Evolutionary conservation across 148 eudicot genomes (phyloP), one percentile per base, ranked within the genome.

Genomic region (Chenopodium suecicum): DNA sequence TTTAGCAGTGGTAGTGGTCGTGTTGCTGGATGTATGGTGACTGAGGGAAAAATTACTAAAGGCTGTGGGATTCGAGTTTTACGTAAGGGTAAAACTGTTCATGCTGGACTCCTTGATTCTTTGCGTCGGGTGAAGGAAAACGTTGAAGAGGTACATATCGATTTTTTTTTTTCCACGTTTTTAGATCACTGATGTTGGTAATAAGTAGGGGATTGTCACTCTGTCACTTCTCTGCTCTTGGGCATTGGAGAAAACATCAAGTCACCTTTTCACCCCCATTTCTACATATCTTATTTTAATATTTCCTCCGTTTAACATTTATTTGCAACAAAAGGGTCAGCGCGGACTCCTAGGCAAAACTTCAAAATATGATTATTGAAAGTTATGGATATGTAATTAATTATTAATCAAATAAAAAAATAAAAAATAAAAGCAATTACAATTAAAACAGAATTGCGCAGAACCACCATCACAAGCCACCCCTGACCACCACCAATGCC

Each of bases 21-120:
- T 31, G 97, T 92, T 85, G 99, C 99, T n/a, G 99, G 99, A 79
- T 96, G 99, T 85, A 96, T 96, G 97, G 94, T 96, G 78, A 90
- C 85, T 9, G 99, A 96, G 72, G 99, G 99, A 73, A 96, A 96
- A 87, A 75, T 96, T 46, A 89, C 89, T 68, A 90, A 91, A 90
- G 99, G 90, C 54, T 89, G 94, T 83, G 98, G 98, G 68, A 80
- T 96, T 82, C 90, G 91, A 27, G 95, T 92, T 79, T 32, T 88
- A 67, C 90, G 99, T 66, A 92, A 90, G 54, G 87, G 97, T 8
- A 94, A 87, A 86, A 85, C 89, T 19, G 91, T 94, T 37, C 86
- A 86, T 86, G 90, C 82, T 80, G 99, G 99, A 73, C 79, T 83
- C 46, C 90, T 96, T 72, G 84, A 85, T 85, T 96, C 99, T 68